Conservation (phyloP, 2,329 filamentous ascomycete species). For the Penicillium sp. region DNA sequence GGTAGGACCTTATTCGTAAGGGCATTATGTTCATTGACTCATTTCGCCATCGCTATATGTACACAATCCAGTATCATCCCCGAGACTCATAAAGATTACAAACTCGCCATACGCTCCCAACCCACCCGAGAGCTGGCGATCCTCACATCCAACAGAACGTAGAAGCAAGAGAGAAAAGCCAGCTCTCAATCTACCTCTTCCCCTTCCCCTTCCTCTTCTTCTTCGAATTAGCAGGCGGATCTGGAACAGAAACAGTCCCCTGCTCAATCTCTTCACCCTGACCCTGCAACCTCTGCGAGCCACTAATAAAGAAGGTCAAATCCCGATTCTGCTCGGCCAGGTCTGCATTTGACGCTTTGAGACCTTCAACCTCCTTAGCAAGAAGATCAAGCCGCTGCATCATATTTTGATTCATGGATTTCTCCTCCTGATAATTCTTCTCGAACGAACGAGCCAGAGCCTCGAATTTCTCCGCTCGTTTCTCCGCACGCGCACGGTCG, state of each 20-base stretch:
- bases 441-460: slow-evolving; percentile 73
- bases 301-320: slow-evolving; percentile 81
- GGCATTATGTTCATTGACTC: neutral
- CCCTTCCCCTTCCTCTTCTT: slow-evolving; percentile 40
- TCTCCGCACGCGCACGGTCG: slow-evolving; percentile 67
- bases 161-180: too few species aligned
- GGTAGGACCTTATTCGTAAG: neutral
- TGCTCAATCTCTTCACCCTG: slow-evolving; percentile 71
- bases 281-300: slow-evolving; percentile 74
- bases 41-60: neutral
- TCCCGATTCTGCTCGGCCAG: slow-evolving; percentile 84
- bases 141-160: too few species aligned
- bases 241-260: slow-evolving; percentile 67
- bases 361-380: slow-evolving; percentile 55
- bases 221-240: slow-evolving; percentile 50
- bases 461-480: slow-evolving; percentile 68
- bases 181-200: slow-evolving; percentile 7
- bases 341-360: slow-evolving; percentile 65
- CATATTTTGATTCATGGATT: slow-evolving; percentile 75
- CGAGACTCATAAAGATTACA: neutral
- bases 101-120: neutral
- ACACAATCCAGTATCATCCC: neutral
- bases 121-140: too few species aligned
- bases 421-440: slow-evolving; percentile 80
- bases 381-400: slow-evolving; percentile 74